Base-by-base conservation (phyloP, 2,329 filamentous ascomycete species). In the Helotiales sp. region DNA sequence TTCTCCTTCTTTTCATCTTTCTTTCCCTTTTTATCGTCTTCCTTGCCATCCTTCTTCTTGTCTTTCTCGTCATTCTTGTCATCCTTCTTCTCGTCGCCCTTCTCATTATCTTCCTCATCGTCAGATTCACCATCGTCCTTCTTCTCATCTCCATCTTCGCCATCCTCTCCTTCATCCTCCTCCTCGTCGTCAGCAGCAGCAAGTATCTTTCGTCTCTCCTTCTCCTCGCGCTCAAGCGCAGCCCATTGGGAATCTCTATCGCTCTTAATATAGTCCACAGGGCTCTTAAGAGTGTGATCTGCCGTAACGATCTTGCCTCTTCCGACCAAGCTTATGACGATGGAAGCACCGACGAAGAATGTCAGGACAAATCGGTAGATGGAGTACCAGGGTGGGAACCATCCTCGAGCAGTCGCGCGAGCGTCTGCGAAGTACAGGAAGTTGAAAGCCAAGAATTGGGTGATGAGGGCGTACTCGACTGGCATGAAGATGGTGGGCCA, bases 281-380 rank as follows among this genome's bases (percentile, higher is more conserved):
- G 66, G 34, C 47, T 72, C 63, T 68, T 75, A 32, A 81, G 45
- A 69, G 76, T 68, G 67, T 77, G 7, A 55, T 74, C 73, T 15
- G 64, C 45, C 3, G 57, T 63, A 22, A 73, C 63, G 49, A 77
- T 77, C 81, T 94, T 91, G 75, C 93, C 91, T 69, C 94, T 89
- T 47, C 93, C 93, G 70, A 97, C 86, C 72, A 97, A 82, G 70
- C 88, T 95, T 73, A 93, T 82, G 49, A 96, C 88, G 72, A 97
- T 95, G 70, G 91, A 90, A 50, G 87, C 83, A 45, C 95, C 94
- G 30, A 97, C 94, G 68, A 97, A 86, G 78, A 94, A 95, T 1
- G 95, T 97, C 73, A 97, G 84, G 8, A 97, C 90, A 79, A 97
- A 97, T 37, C 95, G 92, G 82, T 97, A 97, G 59, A 89, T 91